phyloP scores from a whole-genome alignment of 2,329 filamentous ascomycete genomes.

The Hymenoscyphus scutula region DNA sequence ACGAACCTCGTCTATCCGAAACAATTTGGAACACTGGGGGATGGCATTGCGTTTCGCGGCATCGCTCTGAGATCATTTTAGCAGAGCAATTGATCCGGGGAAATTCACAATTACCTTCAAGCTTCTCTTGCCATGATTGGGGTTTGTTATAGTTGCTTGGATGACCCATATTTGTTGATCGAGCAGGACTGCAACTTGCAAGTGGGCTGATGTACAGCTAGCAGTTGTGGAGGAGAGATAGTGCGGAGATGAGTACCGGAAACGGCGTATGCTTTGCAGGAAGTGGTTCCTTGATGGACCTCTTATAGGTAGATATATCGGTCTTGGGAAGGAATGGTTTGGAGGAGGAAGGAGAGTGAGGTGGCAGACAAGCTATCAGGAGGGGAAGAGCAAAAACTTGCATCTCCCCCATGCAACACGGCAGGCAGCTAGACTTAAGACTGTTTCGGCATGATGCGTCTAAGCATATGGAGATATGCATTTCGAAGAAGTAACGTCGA shows the following conservation, averaged over 20 bases:
- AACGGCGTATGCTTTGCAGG: constrained; percentile 36
- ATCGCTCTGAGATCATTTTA: constrained; percentile 49
- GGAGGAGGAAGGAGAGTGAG: constrained; percentile 33
- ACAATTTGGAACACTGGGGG: constrained; percentile 66
- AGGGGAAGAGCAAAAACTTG: constrained; percentile 25
- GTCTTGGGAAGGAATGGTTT: constrained; percentile 13
- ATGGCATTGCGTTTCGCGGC: constrained; percentile 51
- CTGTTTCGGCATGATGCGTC: constrained; percentile 38
- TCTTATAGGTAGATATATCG: constrained; percentile 33
- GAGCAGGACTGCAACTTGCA: constrained; percentile 15
- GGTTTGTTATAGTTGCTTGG: constrained; percentile 28
- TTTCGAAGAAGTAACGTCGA: constrained; percentile 36
- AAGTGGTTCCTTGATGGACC: constrained; percentile 28
- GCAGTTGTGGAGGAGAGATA: constrained; percentile 28
- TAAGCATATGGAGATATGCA: constrained; percentile 29
- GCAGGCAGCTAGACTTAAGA: constrained; percentile 34
- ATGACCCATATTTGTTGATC: constrained; percentile 33
- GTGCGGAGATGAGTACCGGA: constrained; percentile 29
- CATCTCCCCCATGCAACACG: constrained; percentile 34
- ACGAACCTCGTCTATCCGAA: constrained; percentile 70
- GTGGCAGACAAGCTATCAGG: constrained; percentile 33
- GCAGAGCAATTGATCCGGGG: constrained; percentile 19
- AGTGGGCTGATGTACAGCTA: constrained; percentile 10
- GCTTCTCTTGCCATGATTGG: constrained; percentile 39
- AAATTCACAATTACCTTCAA: constrained; percentile 36